Percentiles rank a stretch among this genome's conserved stretches.
phyloP scores from a whole-genome alignment of 345 rosid species.

The Gossypium bickii region DNA sequence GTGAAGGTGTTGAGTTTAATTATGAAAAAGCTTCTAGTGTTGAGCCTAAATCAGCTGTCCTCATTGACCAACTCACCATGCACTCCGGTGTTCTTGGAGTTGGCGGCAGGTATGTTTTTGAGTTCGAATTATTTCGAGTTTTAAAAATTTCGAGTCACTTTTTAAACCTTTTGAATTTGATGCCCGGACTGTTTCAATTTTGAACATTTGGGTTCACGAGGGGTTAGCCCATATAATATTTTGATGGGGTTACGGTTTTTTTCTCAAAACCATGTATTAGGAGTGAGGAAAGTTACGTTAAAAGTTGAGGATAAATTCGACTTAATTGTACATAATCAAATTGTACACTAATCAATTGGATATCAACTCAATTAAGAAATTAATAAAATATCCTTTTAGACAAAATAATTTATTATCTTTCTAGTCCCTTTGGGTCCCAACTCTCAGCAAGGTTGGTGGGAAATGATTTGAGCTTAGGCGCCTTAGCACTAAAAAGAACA shows the following conservation, averaged over 20 bases:
- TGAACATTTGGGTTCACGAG: too few relatives aligned
- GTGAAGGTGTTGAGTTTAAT: slow-evolving; percentile 59
- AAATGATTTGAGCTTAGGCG: not conserved
- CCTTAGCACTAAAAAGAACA: not conserved
- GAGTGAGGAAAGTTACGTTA: too few relatives aligned
- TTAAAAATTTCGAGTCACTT: not conserved
- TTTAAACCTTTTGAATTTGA: not conserved
- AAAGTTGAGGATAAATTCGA: too few relatives aligned
- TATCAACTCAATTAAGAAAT: too few relatives aligned
- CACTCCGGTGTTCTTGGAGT: slow-evolving; percentile 76
- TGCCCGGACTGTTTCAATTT: too few relatives aligned
- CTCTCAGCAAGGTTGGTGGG: not conserved
- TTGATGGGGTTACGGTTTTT: too few relatives aligned
- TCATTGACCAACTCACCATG: slow-evolving; percentile 53
- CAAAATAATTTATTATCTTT: not conserved
- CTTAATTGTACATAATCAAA: too few relatives aligned
- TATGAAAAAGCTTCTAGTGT: slow-evolving; percentile 88
- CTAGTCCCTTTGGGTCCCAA: not conserved
- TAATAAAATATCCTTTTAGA: not conserved
- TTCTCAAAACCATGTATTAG: too few relatives aligned
- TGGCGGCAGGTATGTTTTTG: slow-evolving; percentile 53
- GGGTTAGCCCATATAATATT: too few relatives aligned
- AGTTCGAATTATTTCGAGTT: not conserved
- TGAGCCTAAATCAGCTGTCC: slow-evolving; percentile 81
- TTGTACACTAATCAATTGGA: not conserved